Evolutionary conservation across 257 asterid species (phyloP), one percentile per base, ranked within the genome.

Genomic region (Linaria vulgaris): DNA sequence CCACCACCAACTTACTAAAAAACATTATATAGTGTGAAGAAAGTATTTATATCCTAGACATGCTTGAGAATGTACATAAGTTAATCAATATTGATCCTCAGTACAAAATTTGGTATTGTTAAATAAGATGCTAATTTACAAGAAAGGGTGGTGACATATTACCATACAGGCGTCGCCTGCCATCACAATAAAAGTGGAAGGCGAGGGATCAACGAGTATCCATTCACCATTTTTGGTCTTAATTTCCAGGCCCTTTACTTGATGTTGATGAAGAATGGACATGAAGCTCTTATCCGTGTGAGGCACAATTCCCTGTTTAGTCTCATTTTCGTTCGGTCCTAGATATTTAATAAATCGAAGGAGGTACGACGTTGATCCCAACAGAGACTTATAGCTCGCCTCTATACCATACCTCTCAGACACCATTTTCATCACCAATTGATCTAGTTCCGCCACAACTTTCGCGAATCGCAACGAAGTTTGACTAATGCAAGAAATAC

Each of bases 131-230:
- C 0, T 12, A n/a, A n/a, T n/a, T n/a, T 4, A 17, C 1, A 47
- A 3, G n/a, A 37, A 38, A 15, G 41, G 16, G 23, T 27, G 20
- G 20, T 43, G 9, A 15, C 1, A 14, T 30, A 20, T 3, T 63
- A 78, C 87, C 87, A 70, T 78, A 17, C 62, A 72, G 21, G 74
- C 82, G 25, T 81, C 84, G 14, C 87, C 87, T 0, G 78, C 84
- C 82, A 78, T 78, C 46, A 78, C 74, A 20, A 78, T 12, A 66
- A 78, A 78, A 19, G 76, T 59, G 5, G 76, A 68, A 6, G 80
- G 87, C 12, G 76, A 67, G 17, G 78, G 78, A 23, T 78, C 77
- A 0, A 78, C 66, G 15, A 0, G n/a, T 6, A 81, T 39, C 87
- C 87, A 81, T 25, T 61, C 59, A 15, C 74, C 76, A n/a, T 44